A percentile compares a stretch with the other conserved stretches of the same genome.
Evolutionary conservation across 495 filamentous ascomycete species (phyloP).

Genomic region (Entonaema liquescens): DNA sequence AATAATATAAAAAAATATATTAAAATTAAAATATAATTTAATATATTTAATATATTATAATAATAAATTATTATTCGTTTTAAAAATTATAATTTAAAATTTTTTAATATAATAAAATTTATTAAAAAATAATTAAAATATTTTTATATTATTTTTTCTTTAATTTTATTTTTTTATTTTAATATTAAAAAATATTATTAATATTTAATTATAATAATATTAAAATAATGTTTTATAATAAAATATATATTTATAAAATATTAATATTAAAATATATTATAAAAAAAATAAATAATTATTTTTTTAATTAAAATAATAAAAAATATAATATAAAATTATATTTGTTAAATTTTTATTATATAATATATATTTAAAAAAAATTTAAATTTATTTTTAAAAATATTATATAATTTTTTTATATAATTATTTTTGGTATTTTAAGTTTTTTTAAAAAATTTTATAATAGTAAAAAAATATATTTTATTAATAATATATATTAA

Average conservation of each 20-base stretch:
- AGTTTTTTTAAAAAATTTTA: too few species aligned
- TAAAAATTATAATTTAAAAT: background rate
- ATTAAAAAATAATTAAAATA: background rate
- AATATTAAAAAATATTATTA: background rate
- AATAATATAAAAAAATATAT: background rate
- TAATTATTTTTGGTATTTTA: background rate
- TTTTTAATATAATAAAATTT: background rate
- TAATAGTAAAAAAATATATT: too few species aligned
- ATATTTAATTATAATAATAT: background rate
- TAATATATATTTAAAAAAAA: too few species aligned
- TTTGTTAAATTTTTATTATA: too few species aligned
- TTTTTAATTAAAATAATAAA: background rate
- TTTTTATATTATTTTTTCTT: background rate
- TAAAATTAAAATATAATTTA: too few species aligned
- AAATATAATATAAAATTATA: background rate
- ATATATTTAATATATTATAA: background rate
- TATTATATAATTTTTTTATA: background rate
- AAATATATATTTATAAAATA: slow-evolving; percentile 1
- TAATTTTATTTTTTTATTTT: background rate
- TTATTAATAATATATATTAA: too few species aligned
- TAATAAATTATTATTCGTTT: too few species aligned
- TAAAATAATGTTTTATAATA: background rate
- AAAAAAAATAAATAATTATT: background rate
- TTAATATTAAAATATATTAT: background rate
- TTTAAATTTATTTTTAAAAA: background rate